Percentiles rank a stretch among this genome's conserved stretches.
Evolutionary conservation across 1,139 yeast species (phyloP).

Genomic region (Suhomyces chickasaworum): DNA sequence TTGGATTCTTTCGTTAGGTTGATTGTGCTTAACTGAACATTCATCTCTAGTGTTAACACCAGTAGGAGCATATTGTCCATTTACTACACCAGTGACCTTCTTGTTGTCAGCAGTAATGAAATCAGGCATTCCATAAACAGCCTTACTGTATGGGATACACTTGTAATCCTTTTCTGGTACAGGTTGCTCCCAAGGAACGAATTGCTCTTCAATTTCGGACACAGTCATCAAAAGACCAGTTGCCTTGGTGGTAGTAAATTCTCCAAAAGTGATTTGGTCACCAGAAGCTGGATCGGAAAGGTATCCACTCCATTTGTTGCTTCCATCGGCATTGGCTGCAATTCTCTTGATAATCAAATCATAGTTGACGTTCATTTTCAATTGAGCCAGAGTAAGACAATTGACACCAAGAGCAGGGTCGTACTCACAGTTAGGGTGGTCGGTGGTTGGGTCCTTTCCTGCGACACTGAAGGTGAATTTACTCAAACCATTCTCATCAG

Average conservation of each 20-base stretch:
- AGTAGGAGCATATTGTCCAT: too few species aligned
- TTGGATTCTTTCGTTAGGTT: too few species aligned
- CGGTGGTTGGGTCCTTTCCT: constrained; percentile 3
- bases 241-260: neutral
- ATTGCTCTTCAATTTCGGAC: too few species aligned
- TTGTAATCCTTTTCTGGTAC: neutral
- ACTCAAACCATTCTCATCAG: neutral
- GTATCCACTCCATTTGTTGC: constrained; percentile 9
- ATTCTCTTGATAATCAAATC: constrained; percentile 3
- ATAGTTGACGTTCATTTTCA: constrained; percentile 9
- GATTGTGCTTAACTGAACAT: too few species aligned
- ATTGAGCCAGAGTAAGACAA: constrained; percentile 5
- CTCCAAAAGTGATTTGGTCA: neutral
- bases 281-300: constrained; percentile 4
- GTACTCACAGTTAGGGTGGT: constrained; percentile 9
- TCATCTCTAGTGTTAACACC: too few species aligned
- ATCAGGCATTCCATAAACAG: neutral
- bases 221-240: neutral
- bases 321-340: constrained; percentile 4
- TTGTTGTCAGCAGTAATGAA: too few species aligned
- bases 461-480: constrained; percentile 5
- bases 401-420: constrained; percentile 8
- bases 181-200: too few species aligned
- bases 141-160: neutral
- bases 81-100: too few species aligned